Conservation (phyloP, 1,284 basidiomycete species). For the Ustilago lituana region DNA sequence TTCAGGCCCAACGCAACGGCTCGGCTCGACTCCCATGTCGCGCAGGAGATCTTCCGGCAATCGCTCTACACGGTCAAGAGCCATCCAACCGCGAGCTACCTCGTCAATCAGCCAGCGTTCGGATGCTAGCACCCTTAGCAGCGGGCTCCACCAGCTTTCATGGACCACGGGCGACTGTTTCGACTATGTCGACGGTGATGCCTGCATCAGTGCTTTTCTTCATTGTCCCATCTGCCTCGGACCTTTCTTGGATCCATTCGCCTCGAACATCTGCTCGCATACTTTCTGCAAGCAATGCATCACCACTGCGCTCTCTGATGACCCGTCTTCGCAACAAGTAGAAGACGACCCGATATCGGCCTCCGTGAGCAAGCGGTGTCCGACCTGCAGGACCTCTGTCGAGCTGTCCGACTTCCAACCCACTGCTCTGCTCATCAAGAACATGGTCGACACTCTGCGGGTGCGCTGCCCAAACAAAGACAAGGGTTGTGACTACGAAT, state of each 20-base stretch:
- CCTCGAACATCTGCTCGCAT: conserved; percentile 44
- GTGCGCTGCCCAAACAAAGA: conserved; percentile 48
- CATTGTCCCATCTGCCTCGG: conserved; percentile 48
- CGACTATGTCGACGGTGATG: conserved; percentile 40
- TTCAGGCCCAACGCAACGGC: conserved; percentile 7
- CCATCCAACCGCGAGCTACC: conserved; percentile 18
- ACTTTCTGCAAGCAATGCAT: conserved; percentile 57
- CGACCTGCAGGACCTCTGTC: conserved; percentile 41
- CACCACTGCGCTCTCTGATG: conserved; percentile 26
- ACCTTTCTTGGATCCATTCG: conserved; percentile 50
- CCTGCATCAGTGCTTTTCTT: conserved; percentile 35
- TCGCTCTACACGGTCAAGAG: conserved; percentile 14
- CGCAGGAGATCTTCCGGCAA: conserved; percentile 30
- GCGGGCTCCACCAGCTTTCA: conserved; percentile 22
- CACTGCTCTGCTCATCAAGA: conserved; percentile 49
- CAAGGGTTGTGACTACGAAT: conserved; percentile 47
- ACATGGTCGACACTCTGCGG: conserved; percentile 56
- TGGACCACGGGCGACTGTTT: conserved; percentile 43
- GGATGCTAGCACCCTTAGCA: conserved; percentile 39
- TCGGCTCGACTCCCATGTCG: conserved; percentile 9
- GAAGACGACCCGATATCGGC: conserved; percentile 4
- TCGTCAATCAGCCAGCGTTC: conserved; percentile 45
- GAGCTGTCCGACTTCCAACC: conserved; percentile 34
- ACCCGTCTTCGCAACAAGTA: not conserved
- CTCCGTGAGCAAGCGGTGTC: conserved; percentile 22